Evolutionary conservation across 441 rosid genomes (phyloP), one percentile per base, ranked within the genome.

Genomic region (Euphorbia schlechtendalii): DNA sequence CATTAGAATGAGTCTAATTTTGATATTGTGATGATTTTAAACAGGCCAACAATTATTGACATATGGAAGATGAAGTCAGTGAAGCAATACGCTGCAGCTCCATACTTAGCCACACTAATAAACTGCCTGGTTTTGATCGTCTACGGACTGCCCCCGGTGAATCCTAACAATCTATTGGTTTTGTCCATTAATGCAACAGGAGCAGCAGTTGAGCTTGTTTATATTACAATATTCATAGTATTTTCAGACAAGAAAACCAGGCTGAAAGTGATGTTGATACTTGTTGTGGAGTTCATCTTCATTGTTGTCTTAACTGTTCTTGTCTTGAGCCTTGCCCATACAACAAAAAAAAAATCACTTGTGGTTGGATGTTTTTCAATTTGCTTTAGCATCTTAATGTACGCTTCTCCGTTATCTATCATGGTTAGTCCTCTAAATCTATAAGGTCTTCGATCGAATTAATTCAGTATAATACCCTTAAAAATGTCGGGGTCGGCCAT

Each of bases 91-190:
- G 86, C 92, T n/a, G 66, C 92, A 10, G 71, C 55, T 9, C 99
- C 99, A 11, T 93, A 93, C 71, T 61, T 93, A 3, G 93, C 95
- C 21, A 81, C 96, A n/a, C 64, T 88, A 17, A 67, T 82, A 57
- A 93, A 93, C 77, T 90, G 97, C 78, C 27, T 81, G 84, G 80
- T 82, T 22, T 93, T 97, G 97, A 81, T 86, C 14, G 66, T 93
- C 53, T 93, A 85, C 8, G 99, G 95, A 0, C 81, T 90, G 15
- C 98, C 98, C 12, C 52, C 71, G 74, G 92, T 93, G 62, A 89
- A 83, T 69, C 91, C 96, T 0, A 2, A 88, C 58, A 90, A 88
- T 79, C 69, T 68, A 28, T 67, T 93, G 71, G 91, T 93, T 51
- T 3, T 82, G 17, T 90, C 97, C 77, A 88, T 85, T 34, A 93